Base-by-base conservation (phyloP, 441 rosid genomes). In the Brassica hybrid region DNA sequence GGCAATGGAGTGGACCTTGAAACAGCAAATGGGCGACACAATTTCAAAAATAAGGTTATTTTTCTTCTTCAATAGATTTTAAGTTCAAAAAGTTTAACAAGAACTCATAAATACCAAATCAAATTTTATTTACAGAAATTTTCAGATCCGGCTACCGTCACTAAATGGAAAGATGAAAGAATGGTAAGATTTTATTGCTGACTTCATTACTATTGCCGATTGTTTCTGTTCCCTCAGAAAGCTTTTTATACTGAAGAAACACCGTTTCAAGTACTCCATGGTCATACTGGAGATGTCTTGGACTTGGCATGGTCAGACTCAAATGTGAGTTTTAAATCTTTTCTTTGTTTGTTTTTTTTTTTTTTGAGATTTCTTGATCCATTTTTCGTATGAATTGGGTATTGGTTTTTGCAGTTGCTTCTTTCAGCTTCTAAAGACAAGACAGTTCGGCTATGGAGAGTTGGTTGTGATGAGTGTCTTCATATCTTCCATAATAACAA, bases 261-360 rank as follows among this genome's bases (percentile, higher is more conserved):
- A 34, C 91, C 94, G 0, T 14, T 95, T 65, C 96, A 89, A 18
- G 96, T 90, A 76, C 88, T 91, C 60, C 70, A 71, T 70, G 94
- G 96, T 73, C 99, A 95, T 38, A 65, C 80, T 0, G 70, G 91
- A 36, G 97, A 89, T 71, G 82, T 95, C 70, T 84, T 95, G 64
- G 95, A 89, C 77, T 79, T 95, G 13, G 91, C 96, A 3, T 95
- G 99, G 99, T 91, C 99, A 58, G 81, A 71, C 76, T 85, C 94
- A 68, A 88, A 89, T 73, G 97, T 95, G 76, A 91, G 99, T 81
- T 68, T 27, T 57, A 67, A 41, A 6, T 6, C 1, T 43, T 65
- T 30, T 30, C 6, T 30, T n/a, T n/a, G n/a, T 58, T 73, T 62
- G 4, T 8, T 32, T n/a, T 18, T 34, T 32, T 11, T 7, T 34